phyloP scores from a whole-genome alignment of 2,329 filamentous ascomycete species.

The Teratosphaeria destructans region DNA sequence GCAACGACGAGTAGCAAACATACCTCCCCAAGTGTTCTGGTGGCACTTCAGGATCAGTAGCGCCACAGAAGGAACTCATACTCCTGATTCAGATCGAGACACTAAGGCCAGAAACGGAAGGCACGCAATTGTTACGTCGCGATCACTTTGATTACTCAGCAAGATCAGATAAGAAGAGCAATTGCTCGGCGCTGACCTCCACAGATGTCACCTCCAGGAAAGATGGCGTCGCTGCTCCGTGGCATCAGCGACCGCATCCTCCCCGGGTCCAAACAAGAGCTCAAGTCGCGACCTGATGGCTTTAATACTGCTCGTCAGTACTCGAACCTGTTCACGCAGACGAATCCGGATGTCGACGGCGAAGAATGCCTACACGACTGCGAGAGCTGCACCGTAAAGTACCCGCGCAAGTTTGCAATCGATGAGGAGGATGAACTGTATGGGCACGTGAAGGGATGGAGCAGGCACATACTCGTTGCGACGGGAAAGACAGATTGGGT shows the following conservation, averaged over 20 bases:
- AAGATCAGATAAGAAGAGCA: not conserved
- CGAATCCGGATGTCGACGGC: constrained; percentile 67
- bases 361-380: constrained; percentile 87
- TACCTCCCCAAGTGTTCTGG: not conserved
- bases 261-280: constrained; percentile 10
- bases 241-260: constrained; percentile 16
- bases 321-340: constrained; percentile 59
- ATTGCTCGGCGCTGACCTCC: not conserved
- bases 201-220: constrained; percentile 3
- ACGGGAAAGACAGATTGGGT: constrained; percentile 98
- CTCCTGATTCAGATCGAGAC: not conserved
- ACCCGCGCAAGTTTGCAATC: constrained; percentile 63
- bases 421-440: constrained; percentile 72
- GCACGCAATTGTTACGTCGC: not conserved
- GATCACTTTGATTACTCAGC: not conserved
- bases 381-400: constrained; percentile 65
- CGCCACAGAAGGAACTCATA: not conserved
- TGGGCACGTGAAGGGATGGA: constrained; percentile 76
- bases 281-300: constrained; percentile 24
- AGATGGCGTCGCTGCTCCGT: constrained; percentile 18
- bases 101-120: not conserved
- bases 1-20: not conserved
- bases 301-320: constrained; percentile 39
- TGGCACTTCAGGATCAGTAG: no score
- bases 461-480: constrained; percentile 79